Percentiles rank a stretch among this genome's conserved stretches.
Conservation (phyloP, 768 basidiomycete species). For the Lanmaoa rubissima region DNA sequence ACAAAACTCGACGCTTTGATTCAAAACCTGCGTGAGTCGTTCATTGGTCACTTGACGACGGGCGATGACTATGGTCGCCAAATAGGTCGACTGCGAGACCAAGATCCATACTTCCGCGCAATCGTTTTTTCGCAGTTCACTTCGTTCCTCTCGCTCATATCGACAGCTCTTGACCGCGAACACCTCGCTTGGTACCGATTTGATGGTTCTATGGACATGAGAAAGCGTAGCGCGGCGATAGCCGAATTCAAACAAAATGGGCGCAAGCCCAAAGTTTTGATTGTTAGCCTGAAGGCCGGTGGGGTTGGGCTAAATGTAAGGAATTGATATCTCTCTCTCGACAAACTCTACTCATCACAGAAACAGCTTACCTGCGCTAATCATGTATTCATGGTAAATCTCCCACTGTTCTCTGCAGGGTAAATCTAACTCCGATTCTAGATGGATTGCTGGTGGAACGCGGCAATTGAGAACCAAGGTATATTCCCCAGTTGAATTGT, state of each 20-base stretch:
- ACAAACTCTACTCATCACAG: not conserved
- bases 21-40: slow-evolving; percentile 58
- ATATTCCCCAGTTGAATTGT: not conserved
- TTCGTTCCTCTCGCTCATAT: slow-evolving; percentile 80
- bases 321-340: slow-evolving; percentile 1
- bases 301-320: slow-evolving; percentile 87
- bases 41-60: not conserved
- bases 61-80: not conserved
- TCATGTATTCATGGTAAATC: slow-evolving; percentile 80
- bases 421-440: slow-evolving; percentile 28
- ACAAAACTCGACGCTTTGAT: slow-evolving; percentile 89
- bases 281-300: slow-evolving; percentile 85
- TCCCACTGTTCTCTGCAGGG: not conserved
- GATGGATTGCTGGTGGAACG: slow-evolving; percentile 97
- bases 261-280: slow-evolving; percentile 69
- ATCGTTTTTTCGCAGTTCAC: slow-evolving; percentile 93
- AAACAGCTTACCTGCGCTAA: slow-evolving; percentile 72
- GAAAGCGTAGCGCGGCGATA: slow-evolving; percentile 73
- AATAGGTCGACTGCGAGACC: slow-evolving; percentile 57
- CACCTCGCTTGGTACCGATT: slow-evolving; percentile 71
- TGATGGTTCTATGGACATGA: slow-evolving; percentile 90
- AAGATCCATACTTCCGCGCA: slow-evolving; percentile 77
- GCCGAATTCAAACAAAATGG: slow-evolving; percentile 72
- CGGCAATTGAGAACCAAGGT: slow-evolving; percentile 81
- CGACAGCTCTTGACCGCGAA: slow-evolving; percentile 67